These are phyloP conservation scores for Penicillium hesseltinei DNA, from an alignment of 2,329 filamentous ascomycete species.

Conservation along the genomic window DNA sequence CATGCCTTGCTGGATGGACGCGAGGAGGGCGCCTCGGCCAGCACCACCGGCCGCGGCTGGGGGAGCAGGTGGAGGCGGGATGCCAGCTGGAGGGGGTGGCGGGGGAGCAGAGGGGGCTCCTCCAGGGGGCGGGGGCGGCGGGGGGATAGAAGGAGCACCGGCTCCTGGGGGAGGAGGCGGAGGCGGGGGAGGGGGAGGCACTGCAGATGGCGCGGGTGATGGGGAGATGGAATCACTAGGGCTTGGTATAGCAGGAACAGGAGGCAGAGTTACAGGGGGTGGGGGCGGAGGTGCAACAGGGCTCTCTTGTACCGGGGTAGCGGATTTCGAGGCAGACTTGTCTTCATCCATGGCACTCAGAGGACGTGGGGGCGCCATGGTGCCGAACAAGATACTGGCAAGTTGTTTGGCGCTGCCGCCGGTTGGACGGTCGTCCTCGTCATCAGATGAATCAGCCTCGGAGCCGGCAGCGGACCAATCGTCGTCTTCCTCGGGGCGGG, in stretches of 20 bases:
- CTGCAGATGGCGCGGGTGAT: slow-evolving; percentile 26
- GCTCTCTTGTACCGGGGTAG: slow-evolving; percentile 45
- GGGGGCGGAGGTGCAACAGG: slow-evolving; percentile 44
- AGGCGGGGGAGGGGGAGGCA: slow-evolving; percentile 37
- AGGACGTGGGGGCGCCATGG: slow-evolving; percentile 90
- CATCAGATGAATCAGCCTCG: slow-evolving; percentile 67
- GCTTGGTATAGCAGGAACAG: slow-evolving; percentile 31
- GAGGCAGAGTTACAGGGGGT: slow-evolving; percentile 45
- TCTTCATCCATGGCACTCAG: slow-evolving; percentile 73
- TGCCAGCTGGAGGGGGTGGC: slow-evolving; percentile 41
- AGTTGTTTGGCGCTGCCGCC: slow-evolving; percentile 85
- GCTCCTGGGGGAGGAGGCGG: slow-evolving; percentile 36
- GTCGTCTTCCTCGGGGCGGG: slow-evolving; percentile 62
- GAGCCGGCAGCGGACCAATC: slow-evolving; percentile 83
- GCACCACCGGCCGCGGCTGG: slow-evolving; percentile 55
- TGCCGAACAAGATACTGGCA: slow-evolving; percentile 92
- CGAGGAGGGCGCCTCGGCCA: slow-evolving; percentile 64
- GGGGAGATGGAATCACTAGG: slow-evolving; percentile 27
- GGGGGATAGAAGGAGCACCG: slow-evolving; percentile 48
- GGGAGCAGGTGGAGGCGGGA: slow-evolving; percentile 40
- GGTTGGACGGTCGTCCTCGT: slow-evolving; percentile 73
- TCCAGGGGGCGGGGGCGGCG: slow-evolving; percentile 36
- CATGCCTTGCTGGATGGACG: slow-evolving; percentile 78
- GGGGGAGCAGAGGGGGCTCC: slow-evolving; percentile 28
- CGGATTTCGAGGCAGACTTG: slow-evolving; percentile 53